These are phyloP conservation scores for Elsinoe fawcettii DNA, from an alignment of 2,329 filamentous ascomycete genomes.

Conservation along the genomic window DNA sequence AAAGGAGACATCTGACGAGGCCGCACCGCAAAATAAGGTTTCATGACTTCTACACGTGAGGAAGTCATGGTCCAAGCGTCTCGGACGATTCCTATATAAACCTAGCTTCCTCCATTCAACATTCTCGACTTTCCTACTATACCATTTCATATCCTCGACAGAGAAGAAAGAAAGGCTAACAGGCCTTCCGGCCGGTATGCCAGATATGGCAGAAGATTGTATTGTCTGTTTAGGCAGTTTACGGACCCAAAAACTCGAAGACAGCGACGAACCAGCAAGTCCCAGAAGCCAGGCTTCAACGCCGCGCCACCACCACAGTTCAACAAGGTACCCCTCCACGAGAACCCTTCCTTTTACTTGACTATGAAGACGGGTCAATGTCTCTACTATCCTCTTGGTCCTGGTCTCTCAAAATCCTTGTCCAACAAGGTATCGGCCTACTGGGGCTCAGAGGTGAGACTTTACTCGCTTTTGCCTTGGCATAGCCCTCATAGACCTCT, in stretches of 20 bases:
- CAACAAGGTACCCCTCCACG: conserved; percentile 15
- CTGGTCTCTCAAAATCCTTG: not conserved
- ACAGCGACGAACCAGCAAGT: conserved; percentile 19
- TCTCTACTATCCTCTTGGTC: conserved; percentile 1
- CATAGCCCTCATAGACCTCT: conserved; percentile 23
- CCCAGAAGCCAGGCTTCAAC: conserved; percentile 12
- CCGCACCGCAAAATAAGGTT: not conserved
- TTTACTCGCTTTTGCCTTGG: conserved; percentile 23
- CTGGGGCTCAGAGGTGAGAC: conserved; percentile 26
- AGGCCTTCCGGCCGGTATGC: conserved; percentile 10
- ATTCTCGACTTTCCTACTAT: not conserved
- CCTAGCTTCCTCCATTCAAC: not conserved
- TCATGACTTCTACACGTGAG: conserved; percentile 12
- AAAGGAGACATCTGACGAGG: not conserved
- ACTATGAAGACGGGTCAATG: not conserved
- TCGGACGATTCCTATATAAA: not conserved
- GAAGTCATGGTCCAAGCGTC: conserved; percentile 8
- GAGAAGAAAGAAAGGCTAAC: not conserved
- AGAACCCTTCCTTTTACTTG: conserved; percentile 6
- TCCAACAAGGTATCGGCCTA: not conserved
- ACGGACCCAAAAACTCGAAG: conserved; percentile 35
- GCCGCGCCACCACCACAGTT: not conserved
- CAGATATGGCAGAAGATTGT: conserved; percentile 56
- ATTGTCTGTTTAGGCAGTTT: conserved; percentile 67
- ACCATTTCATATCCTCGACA: not conserved